phyloP scores from a whole-genome alignment of 78 protist species.

The Dictyostelium brefeldianum region DNA sequence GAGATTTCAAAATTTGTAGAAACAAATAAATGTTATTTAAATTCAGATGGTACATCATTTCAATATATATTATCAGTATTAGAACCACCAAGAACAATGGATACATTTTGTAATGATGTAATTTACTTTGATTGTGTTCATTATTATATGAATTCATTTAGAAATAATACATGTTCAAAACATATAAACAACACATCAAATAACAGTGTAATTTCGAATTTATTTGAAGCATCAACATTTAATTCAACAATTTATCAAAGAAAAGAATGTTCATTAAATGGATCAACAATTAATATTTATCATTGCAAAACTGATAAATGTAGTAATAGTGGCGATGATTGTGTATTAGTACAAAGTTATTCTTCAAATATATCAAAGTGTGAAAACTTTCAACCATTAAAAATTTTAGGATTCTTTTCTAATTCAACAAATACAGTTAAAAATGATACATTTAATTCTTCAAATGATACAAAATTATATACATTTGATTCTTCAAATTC shows the following conservation, averaged over 20 bases:
- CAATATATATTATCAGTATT: not conserved
- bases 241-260: conserved; percentile 1
- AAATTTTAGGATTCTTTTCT: not conserved
- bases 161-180: conserved; percentile 1
- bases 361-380: not conserved
- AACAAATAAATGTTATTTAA: conserved; percentile 2
- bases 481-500: too few species aligned
- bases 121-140: not conserved
- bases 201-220: not conserved
- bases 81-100: not conserved
- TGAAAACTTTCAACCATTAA: not conserved
- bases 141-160: not conserved
- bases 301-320: not conserved
- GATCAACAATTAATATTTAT: conserved; percentile 1
- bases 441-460: too few species aligned
- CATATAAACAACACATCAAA: not conserved
- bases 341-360: not conserved
- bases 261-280: not conserved
- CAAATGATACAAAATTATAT: too few species aligned
- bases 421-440: not conserved
- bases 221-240: too few species aligned
- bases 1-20: not conserved
- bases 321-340: not conserved
- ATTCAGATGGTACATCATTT: conserved; percentile 1
- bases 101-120: conserved; percentile 8